Evolutionary conservation across 106 monocot genomes (phyloP).

Genomic region (Alisma plantagoaquatica): DNA sequence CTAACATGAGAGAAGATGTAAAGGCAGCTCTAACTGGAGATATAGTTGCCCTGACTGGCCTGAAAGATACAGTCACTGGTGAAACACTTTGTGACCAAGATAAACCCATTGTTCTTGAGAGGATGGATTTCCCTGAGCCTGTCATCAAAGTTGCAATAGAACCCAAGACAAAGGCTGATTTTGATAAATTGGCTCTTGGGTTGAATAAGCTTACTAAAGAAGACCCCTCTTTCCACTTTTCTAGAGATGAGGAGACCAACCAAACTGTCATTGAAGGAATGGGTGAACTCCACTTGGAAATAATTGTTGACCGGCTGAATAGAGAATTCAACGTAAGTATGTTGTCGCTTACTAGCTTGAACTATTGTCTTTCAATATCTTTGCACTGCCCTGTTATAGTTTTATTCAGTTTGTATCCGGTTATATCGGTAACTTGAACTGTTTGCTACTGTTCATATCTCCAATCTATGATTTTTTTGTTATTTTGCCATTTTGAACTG

Average conservation of each 20-base stretch:
- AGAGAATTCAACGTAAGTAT: background rate
- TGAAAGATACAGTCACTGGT: background rate
- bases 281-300: background rate
- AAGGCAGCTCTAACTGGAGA: background rate
- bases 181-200: background rate
- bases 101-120: background rate
- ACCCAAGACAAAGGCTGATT: background rate
- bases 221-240: background rate
- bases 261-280: background rate
- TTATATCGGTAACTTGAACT: too few relatives aligned
- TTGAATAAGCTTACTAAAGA: background rate
- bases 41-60: background rate
- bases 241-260: background rate
- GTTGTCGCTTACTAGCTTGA: too few relatives aligned
- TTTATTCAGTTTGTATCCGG: too few relatives aligned
- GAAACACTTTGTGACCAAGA: background rate
- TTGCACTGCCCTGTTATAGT: too few relatives aligned
- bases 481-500: too few relatives aligned
- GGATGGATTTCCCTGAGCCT: background rate
- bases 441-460: too few relatives aligned
- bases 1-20: background rate
- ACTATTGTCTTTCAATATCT: too few relatives aligned
- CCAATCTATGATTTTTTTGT: too few relatives aligned
- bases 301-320: background rate
- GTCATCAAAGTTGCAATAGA: background rate